Evolutionary conservation across 2,329 filamentous ascomycete species (phyloP).

Genomic region (Arthroderma sp.): DNA sequence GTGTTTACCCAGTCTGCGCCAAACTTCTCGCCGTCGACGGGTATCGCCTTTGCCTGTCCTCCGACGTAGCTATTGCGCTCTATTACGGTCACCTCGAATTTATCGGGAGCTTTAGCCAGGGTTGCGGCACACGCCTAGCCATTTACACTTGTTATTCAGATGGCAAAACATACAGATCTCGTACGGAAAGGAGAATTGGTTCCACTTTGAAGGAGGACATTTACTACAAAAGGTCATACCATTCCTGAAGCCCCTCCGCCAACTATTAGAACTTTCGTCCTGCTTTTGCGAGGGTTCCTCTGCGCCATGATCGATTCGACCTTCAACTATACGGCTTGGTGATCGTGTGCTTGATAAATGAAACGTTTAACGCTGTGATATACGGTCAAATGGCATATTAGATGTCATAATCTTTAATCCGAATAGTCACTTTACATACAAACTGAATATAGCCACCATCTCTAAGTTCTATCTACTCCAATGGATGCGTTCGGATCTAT

Average conservation of each 20-base stretch:
- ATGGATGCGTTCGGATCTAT: no score
- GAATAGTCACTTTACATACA: no score
- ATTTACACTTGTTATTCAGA: conserved; percentile 2
- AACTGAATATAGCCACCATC: no score
- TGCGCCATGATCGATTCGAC: no score
- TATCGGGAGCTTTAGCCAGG: conserved; percentile 50
- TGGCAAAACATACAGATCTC: background rate
- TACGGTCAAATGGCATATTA: no score
- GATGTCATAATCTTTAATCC: no score
- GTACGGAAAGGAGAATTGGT: background rate
- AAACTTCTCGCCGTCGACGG: conserved; percentile 42
- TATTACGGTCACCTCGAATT: conserved; percentile 52
- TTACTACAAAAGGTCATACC: conserved; percentile 23
- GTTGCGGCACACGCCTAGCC: conserved; percentile 51
- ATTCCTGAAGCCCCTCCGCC: conserved; percentile 52
- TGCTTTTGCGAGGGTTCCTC: conserved; percentile 7
- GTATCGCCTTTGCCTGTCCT: conserved; percentile 47
- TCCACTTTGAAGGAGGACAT: background rate
- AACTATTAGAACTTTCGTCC: conserved; percentile 44
- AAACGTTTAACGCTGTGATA: no score
- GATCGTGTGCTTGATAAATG: no score
- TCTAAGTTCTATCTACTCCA: no score
- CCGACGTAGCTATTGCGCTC: conserved; percentile 47
- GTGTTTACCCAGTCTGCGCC: conserved; percentile 50
- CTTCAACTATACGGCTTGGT: no score